Conservation (phyloP, 208 protist species). For the Trypanosoma cruzi region DNA sequence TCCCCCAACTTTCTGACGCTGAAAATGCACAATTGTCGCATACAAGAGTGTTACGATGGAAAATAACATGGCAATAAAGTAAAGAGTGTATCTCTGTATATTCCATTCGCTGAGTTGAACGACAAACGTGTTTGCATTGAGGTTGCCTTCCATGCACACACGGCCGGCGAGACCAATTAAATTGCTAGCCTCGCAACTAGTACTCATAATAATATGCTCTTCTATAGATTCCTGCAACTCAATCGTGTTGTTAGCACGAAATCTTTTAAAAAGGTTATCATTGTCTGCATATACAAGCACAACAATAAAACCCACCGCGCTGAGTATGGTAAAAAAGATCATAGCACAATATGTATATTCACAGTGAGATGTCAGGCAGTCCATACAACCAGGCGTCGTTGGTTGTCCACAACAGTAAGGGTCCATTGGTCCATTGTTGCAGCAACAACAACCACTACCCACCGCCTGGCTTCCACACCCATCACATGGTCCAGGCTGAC, state of each 20-base stretch:
- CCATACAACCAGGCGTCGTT: slow-evolving; percentile 35
- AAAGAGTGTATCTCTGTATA: slow-evolving; percentile 59
- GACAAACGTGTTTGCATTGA: slow-evolving; percentile 65
- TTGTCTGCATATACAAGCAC: slow-evolving; percentile 36
- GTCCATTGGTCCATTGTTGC: slow-evolving; percentile 37
- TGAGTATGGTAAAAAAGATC: slow-evolving; percentile 52
- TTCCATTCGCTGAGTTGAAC: slow-evolving; percentile 72
- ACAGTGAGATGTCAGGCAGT: slow-evolving; percentile 50
- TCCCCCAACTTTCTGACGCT: slow-evolving; percentile 28
- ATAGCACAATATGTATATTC: slow-evolving; percentile 73
- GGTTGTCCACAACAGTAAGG: slow-evolving; percentile 58
- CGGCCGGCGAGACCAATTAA: slow-evolving; percentile 49
- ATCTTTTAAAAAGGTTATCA: slow-evolving; percentile 64
- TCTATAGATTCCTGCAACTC: slow-evolving; percentile 49
- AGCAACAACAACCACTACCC: neutral
- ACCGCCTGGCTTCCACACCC: neutral
- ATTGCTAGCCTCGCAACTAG: slow-evolving; percentile 24
- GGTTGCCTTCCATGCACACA: slow-evolving; percentile 65
- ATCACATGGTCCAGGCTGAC: slow-evolving; percentile 15
- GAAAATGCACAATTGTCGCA: slow-evolving; percentile 49
- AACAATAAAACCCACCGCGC: slow-evolving; percentile 53
- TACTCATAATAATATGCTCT: slow-evolving; percentile 30
- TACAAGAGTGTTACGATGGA: slow-evolving; percentile 56
- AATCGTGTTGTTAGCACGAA: slow-evolving; percentile 33
- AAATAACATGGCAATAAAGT: slow-evolving; percentile 75